Evolutionary conservation across 2,329 filamentous ascomycete species (phyloP), one percentile per base, ranked within the genome.

Genomic region (Xylaria multiplex): DNA sequence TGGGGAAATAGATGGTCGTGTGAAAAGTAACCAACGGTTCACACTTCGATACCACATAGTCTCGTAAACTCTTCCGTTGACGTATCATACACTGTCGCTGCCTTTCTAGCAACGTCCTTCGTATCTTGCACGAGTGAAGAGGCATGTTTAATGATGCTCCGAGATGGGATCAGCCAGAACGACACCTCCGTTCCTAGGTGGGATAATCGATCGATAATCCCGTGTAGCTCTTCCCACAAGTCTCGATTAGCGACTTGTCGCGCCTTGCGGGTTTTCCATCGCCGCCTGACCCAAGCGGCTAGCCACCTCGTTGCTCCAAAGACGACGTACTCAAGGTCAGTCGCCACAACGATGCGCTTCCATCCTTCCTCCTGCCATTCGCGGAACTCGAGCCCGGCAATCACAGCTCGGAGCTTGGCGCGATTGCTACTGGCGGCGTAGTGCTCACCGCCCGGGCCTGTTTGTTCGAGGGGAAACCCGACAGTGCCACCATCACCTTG

Each of bases 261-360:
- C 1, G 30, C 56, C 11, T 43, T 66, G 0, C 76, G 72, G 0
- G 69, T 63, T 50, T 69, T 74, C 81, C 81, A 85, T 8, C 76
- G 73, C 30, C 79, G 77, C 22, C 64, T 67, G 27, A 77, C 72
- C 83, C 83, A 85, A 1, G 55, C 66, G 43, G 72, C 73, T 16
- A 82, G 65, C 78, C 79, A 82, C 24, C 69, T 59, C 3, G 80
- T 82, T 2, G 80, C 74, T 11, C 82, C 81, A 7, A 77, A 66
- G 14, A 79, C 79, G 7, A 85, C 78, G 60, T 85, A 85, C 55
- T 80, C 77, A 1, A 81, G 81, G 62, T 86, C 81, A 0, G 81
- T 84, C 16, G 82, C 80, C 56, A 86, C 76, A 13, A 85, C 80
- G n/a, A 86, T 63, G 2, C 73, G 73, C 8, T 72, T 67, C 71